Percentiles rank a stretch among this genome's conserved stretches.
These are phyloP conservation scores for Pachyrhizus erosus DNA, from an alignment of 306 rosid genomes.

Conservation along the genomic window DNA sequence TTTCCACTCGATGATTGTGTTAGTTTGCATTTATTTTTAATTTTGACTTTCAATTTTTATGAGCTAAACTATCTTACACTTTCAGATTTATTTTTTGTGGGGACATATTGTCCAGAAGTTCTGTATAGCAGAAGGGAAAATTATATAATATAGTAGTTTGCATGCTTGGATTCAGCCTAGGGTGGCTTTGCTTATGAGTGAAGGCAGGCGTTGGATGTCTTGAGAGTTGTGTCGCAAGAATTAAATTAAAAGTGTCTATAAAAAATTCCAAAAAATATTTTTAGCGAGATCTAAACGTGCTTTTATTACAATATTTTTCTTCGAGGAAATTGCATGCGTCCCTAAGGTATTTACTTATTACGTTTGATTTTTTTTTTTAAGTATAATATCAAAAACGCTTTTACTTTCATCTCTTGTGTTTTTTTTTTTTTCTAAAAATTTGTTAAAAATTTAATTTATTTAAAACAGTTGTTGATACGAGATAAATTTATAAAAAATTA, in stretches of 20 bases:
- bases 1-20: conserved; percentile 24
- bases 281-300: neutral
- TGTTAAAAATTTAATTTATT: no score
- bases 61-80: neutral
- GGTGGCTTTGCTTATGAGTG: neutral
- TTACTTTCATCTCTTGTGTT: no score
- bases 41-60: conserved; percentile 26
- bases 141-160: neutral
- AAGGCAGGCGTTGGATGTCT: neutral
- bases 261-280: neutral
- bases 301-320: no score
- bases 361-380: no score
- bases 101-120: neutral
- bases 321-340: no score
- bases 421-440: no score
- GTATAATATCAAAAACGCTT: no score
- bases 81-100: neutral
- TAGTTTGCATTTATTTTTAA: neutral
- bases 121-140: neutral
- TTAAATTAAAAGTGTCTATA: neutral
- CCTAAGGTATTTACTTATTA: no score
- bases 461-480: no score
- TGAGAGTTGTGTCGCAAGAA: neutral
- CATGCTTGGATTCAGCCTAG: neutral
- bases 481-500: no score